Evolutionary conservation across 2,329 filamentous ascomycete species (phyloP).

Genomic region (Metarhizium anisopliae): DNA sequence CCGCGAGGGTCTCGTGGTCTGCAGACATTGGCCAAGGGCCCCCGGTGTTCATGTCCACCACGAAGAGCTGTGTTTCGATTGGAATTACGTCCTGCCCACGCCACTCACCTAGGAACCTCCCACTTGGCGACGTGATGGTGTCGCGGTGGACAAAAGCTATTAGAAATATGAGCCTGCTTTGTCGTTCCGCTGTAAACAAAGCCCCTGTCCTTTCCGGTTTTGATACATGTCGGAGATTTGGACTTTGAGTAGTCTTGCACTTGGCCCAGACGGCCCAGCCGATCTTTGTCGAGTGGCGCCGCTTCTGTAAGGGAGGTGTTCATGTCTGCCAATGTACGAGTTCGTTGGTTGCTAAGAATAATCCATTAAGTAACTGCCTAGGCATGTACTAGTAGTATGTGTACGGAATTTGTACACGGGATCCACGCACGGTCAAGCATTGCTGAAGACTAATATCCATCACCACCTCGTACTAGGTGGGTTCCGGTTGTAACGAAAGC

Average conservation of each 20-base stretch:
- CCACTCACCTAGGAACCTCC: neutral
- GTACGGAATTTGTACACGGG: neutral
- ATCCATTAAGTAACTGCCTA: neutral
- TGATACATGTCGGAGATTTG: neutral
- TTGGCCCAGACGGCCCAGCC: neutral
- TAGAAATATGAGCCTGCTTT: neutral
- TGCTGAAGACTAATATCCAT: neutral
- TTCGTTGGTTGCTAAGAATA: conserved; percentile 1
- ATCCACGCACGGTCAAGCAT: neutral
- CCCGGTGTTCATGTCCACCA: conserved; percentile 1
- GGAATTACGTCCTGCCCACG: neutral
- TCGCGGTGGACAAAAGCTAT: neutral
- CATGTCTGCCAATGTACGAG: neutral
- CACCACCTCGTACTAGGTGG: neutral
- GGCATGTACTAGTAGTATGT: too few species aligned
- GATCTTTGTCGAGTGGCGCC: neutral
- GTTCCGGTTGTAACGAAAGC: neutral
- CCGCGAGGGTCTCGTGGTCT: conserved; percentile 20
- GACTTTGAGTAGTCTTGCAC: neutral
- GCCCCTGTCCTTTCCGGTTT: neutral
- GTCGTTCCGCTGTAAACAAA: neutral
- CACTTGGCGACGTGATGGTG: neutral
- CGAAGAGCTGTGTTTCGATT: conserved; percentile 1
- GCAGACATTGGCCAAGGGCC: conserved; percentile 20
- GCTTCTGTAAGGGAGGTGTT: conserved; percentile 3